A percentile compares a stretch with the other conserved stretches of the same genome.
phyloP scores from a whole-genome alignment of 208 protist genomes.

The Acanthamoeba quina region DNA sequence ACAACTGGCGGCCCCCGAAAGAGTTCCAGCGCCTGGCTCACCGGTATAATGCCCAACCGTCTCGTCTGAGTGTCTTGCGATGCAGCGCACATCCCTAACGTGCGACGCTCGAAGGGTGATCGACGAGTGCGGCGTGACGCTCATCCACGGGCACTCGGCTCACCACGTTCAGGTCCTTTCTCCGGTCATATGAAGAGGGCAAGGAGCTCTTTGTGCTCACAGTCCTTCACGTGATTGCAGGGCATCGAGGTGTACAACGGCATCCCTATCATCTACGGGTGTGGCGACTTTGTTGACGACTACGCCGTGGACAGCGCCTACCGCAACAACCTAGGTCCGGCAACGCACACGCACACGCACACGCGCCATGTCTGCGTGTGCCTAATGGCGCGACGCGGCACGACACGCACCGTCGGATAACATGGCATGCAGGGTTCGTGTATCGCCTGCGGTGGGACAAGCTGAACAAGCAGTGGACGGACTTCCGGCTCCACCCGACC shows the following conservation, averaged over 20 bases:
- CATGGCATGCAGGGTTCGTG: neutral
- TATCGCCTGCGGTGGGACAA: neutral
- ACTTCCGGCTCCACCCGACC: neutral
- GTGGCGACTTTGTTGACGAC: constrained; percentile 48
- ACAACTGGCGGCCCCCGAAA: neutral
- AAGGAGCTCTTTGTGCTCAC: neutral
- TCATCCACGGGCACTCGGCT: constrained; percentile 41
- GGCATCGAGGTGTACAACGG: constrained; percentile 6
- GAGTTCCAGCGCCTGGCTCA: neutral
- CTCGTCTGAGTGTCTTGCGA: neutral
- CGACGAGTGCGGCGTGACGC: constrained; percentile 2
- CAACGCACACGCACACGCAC: neutral
- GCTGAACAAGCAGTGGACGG: neutral
- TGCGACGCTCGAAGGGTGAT: neutral
- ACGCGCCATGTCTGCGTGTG: neutral
- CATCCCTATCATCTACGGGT: constrained; percentile 21
- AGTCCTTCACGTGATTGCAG: neutral
- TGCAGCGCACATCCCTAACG: neutral
- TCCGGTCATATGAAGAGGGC: neutral
- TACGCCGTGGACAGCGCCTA: constrained; percentile 20
- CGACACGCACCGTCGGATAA: too few relatives aligned
- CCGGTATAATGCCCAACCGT: neutral
- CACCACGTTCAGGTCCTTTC: constrained; percentile 24
- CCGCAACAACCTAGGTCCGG: constrained; percentile 23
- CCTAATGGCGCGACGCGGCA: too few relatives aligned